A percentile compares a stretch with the other conserved stretches of the same genome.
Evolutionary conservation across 352 stramenopile genomes (phyloP).

Genomic region (Aphanomyces euteiches): DNA sequence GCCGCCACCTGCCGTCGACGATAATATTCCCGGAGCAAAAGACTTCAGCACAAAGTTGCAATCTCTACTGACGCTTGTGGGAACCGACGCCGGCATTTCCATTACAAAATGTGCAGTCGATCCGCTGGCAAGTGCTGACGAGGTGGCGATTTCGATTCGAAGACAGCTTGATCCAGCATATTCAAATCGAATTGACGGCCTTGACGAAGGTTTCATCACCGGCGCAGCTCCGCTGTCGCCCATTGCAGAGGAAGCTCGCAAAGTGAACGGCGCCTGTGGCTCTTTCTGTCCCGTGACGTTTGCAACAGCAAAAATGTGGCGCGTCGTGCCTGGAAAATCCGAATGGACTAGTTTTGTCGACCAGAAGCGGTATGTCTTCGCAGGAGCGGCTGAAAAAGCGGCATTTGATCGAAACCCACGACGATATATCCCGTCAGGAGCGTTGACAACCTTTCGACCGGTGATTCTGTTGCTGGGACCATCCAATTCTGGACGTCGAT

Average conservation of each 20-base stretch:
- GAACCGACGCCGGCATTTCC: neutral
- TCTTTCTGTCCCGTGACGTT: slow-evolving; percentile 19
- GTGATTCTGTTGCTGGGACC: slow-evolving; percentile 3
- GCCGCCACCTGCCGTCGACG: neutral
- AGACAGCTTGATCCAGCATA: neutral
- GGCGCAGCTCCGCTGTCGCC: neutral
- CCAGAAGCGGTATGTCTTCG: slow-evolving; percentile 10
- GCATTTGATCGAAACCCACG: slow-evolving; percentile 21
- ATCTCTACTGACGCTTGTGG: neutral
- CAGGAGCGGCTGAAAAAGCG: slow-evolving; percentile 11
- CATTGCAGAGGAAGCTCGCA: neutral
- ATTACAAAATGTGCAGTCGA: slow-evolving; percentile 2
- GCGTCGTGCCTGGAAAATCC: slow-evolving; percentile 7
- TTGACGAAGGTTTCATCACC: slow-evolving; percentile 2
- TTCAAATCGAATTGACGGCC: slow-evolving; percentile 6
- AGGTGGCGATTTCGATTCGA: slow-evolving; percentile 1
- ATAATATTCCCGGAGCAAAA: neutral
- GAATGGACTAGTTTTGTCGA: slow-evolving; percentile 13
- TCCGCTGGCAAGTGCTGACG: neutral
- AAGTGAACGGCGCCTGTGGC: neutral
- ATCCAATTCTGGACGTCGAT: neutral
- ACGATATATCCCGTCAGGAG: neutral
- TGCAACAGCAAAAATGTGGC: neutral
- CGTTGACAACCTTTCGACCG: slow-evolving; percentile 13
- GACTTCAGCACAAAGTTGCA: neutral